Base-by-base conservation (phyloP, 805 yeast species). In the Pichia cabralensis region DNA sequence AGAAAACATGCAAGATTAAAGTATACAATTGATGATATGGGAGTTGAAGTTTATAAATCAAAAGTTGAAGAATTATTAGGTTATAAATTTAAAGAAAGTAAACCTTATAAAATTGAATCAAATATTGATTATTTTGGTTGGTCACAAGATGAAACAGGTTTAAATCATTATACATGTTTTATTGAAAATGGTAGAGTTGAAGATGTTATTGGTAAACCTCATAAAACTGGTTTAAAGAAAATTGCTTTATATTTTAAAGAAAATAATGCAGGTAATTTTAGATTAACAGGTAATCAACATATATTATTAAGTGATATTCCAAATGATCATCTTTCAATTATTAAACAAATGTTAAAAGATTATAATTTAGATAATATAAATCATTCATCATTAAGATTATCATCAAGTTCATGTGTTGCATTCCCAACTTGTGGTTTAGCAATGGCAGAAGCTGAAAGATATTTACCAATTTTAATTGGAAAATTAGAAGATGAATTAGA, bases 401-500 rank as follows among this genome's bases (percentile, higher is more conserved):
- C 95, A 8, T 84, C 96, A 7, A 86, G 95, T 18, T 94, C 97
- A 0, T 89, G 97, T 73, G 97, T 89, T 39, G 96, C 96, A 2
- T 78, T 89, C 73, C 97, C 97, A 47, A 89, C 97, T 1, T 89
- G 97, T 74, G 97, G 97, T 47, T 72, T 89, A 53, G 97, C 97
- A 14, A 86, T 89, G 96, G 97, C 97, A 22, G 97, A 89, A 64
- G 80, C 94, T 36, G 97, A 89, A 65, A 77, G 97, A 55, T 80
- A 78, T 56, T 67, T 89, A 50, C 97, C 97, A 8, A 78, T 69
- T 32, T 69, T 89, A 49, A 73, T 89, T 46, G 59, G 79, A 43
- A 84, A 86, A 61, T 63, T 89, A 40, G 97, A 89, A 60, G 72
- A 65, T n/a, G 76, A 85, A 15, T 66, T 89, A 39, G 96, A 89